Evolutionary conservation across 2,329 filamentous ascomycete species (phyloP).

Genomic region (Uncinocarpus reesii): DNA sequence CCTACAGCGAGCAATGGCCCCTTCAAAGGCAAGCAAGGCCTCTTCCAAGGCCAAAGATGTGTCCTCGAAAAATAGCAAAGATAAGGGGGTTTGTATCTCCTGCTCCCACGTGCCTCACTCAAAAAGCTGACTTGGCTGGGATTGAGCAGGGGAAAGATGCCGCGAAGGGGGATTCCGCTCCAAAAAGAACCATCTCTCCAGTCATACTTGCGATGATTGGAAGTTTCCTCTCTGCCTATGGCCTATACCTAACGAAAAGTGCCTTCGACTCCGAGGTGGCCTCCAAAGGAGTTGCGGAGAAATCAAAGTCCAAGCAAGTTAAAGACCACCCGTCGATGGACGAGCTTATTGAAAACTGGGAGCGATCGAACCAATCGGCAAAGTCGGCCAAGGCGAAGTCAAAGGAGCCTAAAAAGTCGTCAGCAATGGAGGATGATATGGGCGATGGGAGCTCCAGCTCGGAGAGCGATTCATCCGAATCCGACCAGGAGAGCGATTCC

Average conservation of each 20-base stretch:
- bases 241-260: conserved; percentile 51
- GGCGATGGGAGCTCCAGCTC: neutral
- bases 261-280: conserved; percentile 51
- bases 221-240: conserved; percentile 55
- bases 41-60: conserved; percentile 1
- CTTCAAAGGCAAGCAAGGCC: conserved; percentile 4
- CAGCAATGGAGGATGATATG: conserved; percentile 19
- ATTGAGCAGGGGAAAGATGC: conserved; percentile 2
- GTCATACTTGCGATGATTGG: conserved; percentile 59
- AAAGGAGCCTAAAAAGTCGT: conserved; percentile 18
- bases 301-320: conserved; percentile 13
- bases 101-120: too few relatives aligned
- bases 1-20: conserved; percentile 4
- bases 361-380: conserved; percentile 20
- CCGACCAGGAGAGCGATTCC: conserved; percentile 7
- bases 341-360: conserved; percentile 29
- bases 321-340: conserved; percentile 29
- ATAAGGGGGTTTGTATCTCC: neutral
- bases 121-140: neutral
- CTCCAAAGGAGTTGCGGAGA: conserved; percentile 10
- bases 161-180: neutral
- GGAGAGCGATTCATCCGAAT: conserved; percentile 2
- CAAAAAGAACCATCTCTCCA: conserved; percentile 39
- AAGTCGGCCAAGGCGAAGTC: conserved; percentile 15
- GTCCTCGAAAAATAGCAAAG: conserved; percentile 1